Base-by-base conservation (phyloP, 2,329 filamentous ascomycete genomes). In the Penicillium glabrum region DNA sequence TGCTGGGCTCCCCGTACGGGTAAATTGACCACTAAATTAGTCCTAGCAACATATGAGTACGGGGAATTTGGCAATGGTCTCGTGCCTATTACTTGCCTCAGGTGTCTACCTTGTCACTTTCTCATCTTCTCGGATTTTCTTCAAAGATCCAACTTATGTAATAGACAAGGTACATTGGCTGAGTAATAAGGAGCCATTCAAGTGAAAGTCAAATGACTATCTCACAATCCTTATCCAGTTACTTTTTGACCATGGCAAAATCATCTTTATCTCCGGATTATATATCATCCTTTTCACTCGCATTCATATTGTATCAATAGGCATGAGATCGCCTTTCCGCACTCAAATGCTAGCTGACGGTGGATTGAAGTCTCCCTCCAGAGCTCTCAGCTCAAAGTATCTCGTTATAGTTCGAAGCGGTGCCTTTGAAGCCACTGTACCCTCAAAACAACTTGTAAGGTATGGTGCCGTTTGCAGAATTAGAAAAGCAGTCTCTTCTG, bases 21-120 rank as follows among this genome's bases (percentile, higher is more conserved):
- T 39, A 39, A 39, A 39, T 33, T 41, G 5, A 14, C 19, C 10
- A 41, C 39, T 23, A 7, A 23, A 41, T 13, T 86, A 50, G 35
- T 39, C 19, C 14, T 23, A 41, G 39, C 19, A 10, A 21, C 19
- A 9, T 23, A 14, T 13, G 19, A 23, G 9, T 41, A 41, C 11
- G 39, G 39, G 39, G 39, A 23, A 23, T 23, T 14, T 5, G 35
- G 5, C 19, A 41, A 21, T 14, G 39, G n/a, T 41, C 39, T 41
- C 19, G 39, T 41, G 39, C 19, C 39, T 41, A 13, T 14, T 7
- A 6, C 1, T 11, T 41, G n/a, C 19, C 39, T 41, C 39, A 41
- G 39, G 19, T 23, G 39, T 41, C 31, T 16, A 33, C 13, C 13
- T 33, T 33, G 29, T 31, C 4, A 1, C 29, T 33, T 16, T 31